phyloP scores from a whole-genome alignment of 345 rosid genomes.

The Acer yangbiense region DNA sequence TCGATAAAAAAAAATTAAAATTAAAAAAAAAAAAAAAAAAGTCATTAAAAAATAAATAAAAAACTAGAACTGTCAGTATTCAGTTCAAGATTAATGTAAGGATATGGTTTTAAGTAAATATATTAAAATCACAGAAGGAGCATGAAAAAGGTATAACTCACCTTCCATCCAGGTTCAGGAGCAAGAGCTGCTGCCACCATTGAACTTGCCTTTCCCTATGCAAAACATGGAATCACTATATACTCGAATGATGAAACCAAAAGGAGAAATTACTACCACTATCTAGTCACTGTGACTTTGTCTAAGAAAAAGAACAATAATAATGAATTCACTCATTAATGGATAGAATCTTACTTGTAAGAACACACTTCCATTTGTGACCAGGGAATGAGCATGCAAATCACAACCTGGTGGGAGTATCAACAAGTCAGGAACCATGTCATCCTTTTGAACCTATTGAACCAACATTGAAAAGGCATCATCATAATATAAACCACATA shows the following conservation, averaged over 20 bases:
- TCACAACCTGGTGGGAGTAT: constrained; percentile 76
- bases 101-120: neutral
- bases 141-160: constrained; percentile 26
- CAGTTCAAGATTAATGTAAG: neutral
- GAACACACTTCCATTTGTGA: constrained; percentile 70
- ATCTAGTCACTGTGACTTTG: neutral
- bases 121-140: neutral
- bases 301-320: neutral
- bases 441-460: constrained; percentile 76
- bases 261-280: neutral
- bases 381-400: constrained; percentile 83
- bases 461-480: constrained; percentile 8
- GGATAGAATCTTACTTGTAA: constrained; percentile 56
- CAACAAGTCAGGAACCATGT: constrained; percentile 67
- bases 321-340: neutral
- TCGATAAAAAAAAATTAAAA: neutral
- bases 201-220: constrained; percentile 93
- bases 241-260: constrained; percentile 1
- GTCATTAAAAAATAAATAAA: no score
- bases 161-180: constrained; percentile 88
- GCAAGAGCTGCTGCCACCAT: constrained; percentile 85
- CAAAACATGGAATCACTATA: constrained; percentile 12
- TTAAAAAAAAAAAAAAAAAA: no score
- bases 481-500: constrained; percentile 5
- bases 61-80: neutral